Conservation (phyloP, 1,284 basidiomycete species). For the Calocybe gambosa region DNA sequence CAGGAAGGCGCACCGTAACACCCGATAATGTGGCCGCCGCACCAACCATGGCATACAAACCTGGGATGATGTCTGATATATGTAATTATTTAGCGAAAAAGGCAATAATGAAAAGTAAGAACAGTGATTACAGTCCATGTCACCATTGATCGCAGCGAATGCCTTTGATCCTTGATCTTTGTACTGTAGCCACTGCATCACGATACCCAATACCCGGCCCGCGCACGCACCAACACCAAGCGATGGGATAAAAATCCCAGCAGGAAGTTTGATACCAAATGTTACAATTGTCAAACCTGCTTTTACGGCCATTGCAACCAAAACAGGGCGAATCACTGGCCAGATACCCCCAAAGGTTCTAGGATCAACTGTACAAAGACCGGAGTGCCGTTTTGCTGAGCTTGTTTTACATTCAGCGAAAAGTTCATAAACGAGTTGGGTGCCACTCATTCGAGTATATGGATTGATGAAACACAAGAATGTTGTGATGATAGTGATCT, state of each 20-base stretch:
- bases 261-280: conserved; percentile 91
- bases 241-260: conserved; percentile 96
- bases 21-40: conserved; percentile 86
- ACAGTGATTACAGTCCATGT: conserved; percentile 51
- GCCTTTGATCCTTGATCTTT: conserved; percentile 56
- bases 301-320: conserved; percentile 77
- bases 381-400: conserved; percentile 49
- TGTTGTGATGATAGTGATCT: conserved; percentile 78
- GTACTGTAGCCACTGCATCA: conserved; percentile 75
- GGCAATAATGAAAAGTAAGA: background rate
- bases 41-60: conserved; percentile 90
- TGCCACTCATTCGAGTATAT: conserved; percentile 90
- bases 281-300: conserved; percentile 83
- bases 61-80: conserved; percentile 60
- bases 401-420: conserved; percentile 77
- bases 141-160: conserved; percentile 62
- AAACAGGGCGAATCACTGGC: conserved; percentile 63
- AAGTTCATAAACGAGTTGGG: conserved; percentile 89
- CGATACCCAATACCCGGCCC: conserved; percentile 83
- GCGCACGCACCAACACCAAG: conserved; percentile 96
- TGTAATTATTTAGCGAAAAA: background rate
- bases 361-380: conserved; percentile 68
- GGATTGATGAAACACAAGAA: conserved; percentile 84
- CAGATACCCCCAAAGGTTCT: conserved; percentile 53
- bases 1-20: conserved; percentile 57